Evolutionary conservation across 192 early-diverging fungal genomes (phyloP), one percentile per base, ranked within the genome.

Genomic region (Oehlia diaphana): DNA sequence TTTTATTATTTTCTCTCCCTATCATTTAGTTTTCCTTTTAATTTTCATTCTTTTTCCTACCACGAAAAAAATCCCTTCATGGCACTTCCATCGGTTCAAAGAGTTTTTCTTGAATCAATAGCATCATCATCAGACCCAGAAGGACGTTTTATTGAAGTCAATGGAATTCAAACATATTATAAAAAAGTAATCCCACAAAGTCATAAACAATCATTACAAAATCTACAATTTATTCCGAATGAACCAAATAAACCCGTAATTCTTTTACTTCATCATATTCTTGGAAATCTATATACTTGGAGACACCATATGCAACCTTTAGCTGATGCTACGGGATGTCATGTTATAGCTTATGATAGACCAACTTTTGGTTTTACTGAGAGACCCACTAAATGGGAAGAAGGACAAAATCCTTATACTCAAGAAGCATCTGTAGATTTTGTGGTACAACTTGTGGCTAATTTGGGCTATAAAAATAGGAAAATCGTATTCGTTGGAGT

Each of bases 341-440:
- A 71, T 39, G 78, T 79, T 13, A 44, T 79, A 26, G 78, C 78
- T 21, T 79, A 79, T 64, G 78, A 79, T 63, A 53, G 78, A 26
- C 42, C 37, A 16, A 39, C 53, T 9, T 79, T 73, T 47, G 78
- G 78, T 21, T 73, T 79, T 35, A 79, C 78, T 12, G 78, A 79
- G 69, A 53, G 78, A 42, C 66, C 66, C 14, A 47, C 23, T 4
- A 31, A 28, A 5, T 77, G 75, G 75, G 75, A 77, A 47, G 75
- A 67, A 47, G 42, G 26, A 5, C 49, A 67, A 65, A 77, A 77
- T 28, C 75, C 75, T 37, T 77, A 77, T 44, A 77, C 75, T 2
- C 63, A 64, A 66, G n/a, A 64, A 47, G 62, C 63, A 42, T 65
- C 39, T 16, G 35, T 42, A 19, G 75, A 77, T 8, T 77, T 77